Base-by-base conservation (phyloP, 2,329 filamentous ascomycete species). In the Ascochyta fabae region DNA sequence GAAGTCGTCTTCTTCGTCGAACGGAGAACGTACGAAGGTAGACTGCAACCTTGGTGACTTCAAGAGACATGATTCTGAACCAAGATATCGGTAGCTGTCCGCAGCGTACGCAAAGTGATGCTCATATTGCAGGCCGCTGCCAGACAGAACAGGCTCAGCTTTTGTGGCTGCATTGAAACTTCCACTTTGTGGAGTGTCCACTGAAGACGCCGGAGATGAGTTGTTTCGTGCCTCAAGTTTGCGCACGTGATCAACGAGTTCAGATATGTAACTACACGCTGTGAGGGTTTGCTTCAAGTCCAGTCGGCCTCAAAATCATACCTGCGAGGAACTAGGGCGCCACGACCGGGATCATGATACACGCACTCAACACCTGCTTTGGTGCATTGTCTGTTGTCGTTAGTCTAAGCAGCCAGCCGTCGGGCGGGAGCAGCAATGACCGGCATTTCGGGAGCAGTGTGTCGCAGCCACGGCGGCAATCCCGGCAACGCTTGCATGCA, bases 381-480 rank as follows among this genome's bases (percentile, higher is more conserved):
- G 36, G 69, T 69, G 53, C 72, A 75, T 62, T 75, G 72, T 48
- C 72, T 72, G 62, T 45, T 48, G 38, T 39, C 29, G 50, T 61
- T 48, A 62, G 64, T 50, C 35, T 34, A 43, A 43, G 42, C 23
- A 42, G 31, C 27, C 33, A 43, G 36, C 38, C 42, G 31, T 43
- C 35, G 36, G 46, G 31, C 8, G 12, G 36, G 43, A 48, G 43
- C 26, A 29, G 41, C 23, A 47, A 31, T 51, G 26, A 68, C 69
- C 67, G 66, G 66, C 72, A 75, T 48, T 70, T 72, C 45, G 72
- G 72, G 23, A 75, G 66, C 36, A 68, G 56, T n/a, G 71, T 72
- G 59, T 74, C 71, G 63, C 71, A 74, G 41, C 71, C 71, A 39
- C 71, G 69, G 48, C 72, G 69, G 53, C 70, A 73, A 29, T 75